A percentile compares a stretch with the other conserved stretches of the same genome.
phyloP scores from a whole-genome alignment of 2,329 filamentous ascomycete genomes.

The Paraphoma chrysanthemicola region DNA sequence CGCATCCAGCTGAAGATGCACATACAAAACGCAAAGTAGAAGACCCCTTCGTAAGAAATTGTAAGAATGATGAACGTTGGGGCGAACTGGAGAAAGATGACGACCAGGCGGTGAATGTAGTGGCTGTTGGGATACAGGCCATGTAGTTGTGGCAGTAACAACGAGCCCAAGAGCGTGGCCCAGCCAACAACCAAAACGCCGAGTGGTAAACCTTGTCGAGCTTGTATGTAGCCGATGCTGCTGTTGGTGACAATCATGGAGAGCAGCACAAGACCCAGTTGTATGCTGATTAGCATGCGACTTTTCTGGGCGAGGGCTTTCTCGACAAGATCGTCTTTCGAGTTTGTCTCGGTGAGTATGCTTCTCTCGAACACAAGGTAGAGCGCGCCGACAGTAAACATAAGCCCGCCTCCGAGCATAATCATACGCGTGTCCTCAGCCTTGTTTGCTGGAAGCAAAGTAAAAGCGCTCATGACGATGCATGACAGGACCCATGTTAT shows the following conservation, averaged over 20 bases:
- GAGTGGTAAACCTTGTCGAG: slow-evolving; percentile 80
- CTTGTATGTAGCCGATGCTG: slow-evolving; percentile 83
- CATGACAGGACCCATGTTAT: slow-evolving; percentile 79
- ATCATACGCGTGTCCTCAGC: slow-evolving; percentile 77
- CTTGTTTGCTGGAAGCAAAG: slow-evolving; percentile 86
- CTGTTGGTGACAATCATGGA: slow-evolving; percentile 87
- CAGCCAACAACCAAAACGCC: slow-evolving; percentile 91
- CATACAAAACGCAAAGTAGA: slow-evolving; percentile 88
- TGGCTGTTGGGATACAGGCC: slow-evolving; percentile 80
- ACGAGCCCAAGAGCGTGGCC: slow-evolving; percentile 75
- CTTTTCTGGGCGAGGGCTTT: slow-evolving; percentile 56
- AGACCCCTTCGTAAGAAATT: slow-evolving; percentile 95
- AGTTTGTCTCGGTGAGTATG: slow-evolving; percentile 55
- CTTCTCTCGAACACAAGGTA: slow-evolving; percentile 83
- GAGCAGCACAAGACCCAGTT: slow-evolving; percentile 79
- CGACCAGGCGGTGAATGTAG: slow-evolving; percentile 86
- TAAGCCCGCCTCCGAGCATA: slow-evolving; percentile 76
- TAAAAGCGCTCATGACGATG: slow-evolving; percentile 86
- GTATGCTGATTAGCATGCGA: slow-evolving; percentile 69
- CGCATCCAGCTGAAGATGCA: slow-evolving; percentile 87
- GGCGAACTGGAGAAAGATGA: slow-evolving; percentile 91
- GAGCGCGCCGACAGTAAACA: slow-evolving; percentile 75
- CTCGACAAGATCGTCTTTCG: slow-evolving; percentile 36
- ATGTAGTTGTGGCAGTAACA: slow-evolving; percentile 83
- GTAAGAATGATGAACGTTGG: slow-evolving; percentile 95